Percentiles rank a stretch among this genome's conserved stretches.
Conservation (phyloP, 2,329 filamentous ascomycete genomes). For the Tolypocladium cylindrosporum region DNA sequence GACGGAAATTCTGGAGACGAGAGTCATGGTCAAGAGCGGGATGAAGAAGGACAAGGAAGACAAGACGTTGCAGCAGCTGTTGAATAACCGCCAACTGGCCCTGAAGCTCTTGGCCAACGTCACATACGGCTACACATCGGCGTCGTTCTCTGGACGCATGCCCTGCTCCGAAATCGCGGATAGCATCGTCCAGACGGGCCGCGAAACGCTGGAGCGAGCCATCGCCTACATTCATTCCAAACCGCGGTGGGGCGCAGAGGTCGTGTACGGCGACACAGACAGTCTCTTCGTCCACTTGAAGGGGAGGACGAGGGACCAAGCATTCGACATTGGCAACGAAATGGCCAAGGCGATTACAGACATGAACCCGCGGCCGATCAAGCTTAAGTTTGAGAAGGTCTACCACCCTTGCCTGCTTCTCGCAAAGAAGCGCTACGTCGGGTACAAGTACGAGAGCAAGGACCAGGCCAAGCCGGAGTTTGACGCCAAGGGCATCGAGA, state of each 20-base stretch:
- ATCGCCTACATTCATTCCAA: conserved; percentile 89
- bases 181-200: conserved; percentile 91
- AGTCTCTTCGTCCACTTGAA: conserved; percentile 86
- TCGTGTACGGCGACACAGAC: conserved; percentile 97
- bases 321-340: conserved; percentile 86
- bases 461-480: conserved; percentile 75
- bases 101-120: conserved; percentile 97
- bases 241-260: conserved; percentile 82
- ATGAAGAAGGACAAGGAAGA: conserved; percentile 94
- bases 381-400: conserved; percentile 97
- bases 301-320: conserved; percentile 76
- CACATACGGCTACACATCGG: conserved; percentile 95
- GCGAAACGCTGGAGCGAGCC: conserved; percentile 88
- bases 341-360: conserved; percentile 81
- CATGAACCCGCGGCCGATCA: conserved; percentile 83
- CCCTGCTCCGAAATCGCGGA: conserved; percentile 96
- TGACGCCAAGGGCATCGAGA: conserved; percentile 97
- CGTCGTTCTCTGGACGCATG: conserved; percentile 94
- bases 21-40: conserved; percentile 94
- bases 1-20: conserved; percentile 86
- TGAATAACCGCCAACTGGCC: conserved; percentile 90
- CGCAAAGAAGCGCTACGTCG: conserved; percentile 96
- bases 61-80: conserved; percentile 69
- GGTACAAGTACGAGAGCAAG: conserved; percentile 85
- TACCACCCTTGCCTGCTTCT: conserved; percentile 91